Conservation (phyloP, 306 rosid species). For the Prunus dulcis region DNA sequence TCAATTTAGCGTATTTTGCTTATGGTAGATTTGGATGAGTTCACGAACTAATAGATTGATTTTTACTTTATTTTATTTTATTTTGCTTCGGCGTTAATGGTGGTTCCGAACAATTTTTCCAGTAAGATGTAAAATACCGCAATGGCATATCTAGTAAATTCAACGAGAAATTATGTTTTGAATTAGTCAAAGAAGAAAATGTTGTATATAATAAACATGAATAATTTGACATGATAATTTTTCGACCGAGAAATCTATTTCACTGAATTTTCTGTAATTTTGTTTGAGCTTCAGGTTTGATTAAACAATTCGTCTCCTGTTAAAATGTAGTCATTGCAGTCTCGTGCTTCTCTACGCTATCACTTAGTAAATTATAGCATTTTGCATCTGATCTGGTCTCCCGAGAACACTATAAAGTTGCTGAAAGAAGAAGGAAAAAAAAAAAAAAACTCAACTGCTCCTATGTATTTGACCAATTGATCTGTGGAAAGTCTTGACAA, state of each 20-base stretch:
- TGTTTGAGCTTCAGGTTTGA: background rate
- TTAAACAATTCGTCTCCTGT: background rate
- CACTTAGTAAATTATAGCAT: background rate
- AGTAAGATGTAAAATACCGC: background rate
- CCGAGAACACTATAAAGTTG: background rate
- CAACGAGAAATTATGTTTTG: background rate
- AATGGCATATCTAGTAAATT: constrained; percentile 3
- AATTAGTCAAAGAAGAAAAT: constrained; percentile 3
- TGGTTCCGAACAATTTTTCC: background rate
- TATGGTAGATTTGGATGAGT: background rate
- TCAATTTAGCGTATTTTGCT: background rate
- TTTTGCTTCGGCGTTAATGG: constrained; percentile 1
- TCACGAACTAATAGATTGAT: background rate
- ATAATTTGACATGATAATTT: background rate
- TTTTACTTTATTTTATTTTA: background rate
- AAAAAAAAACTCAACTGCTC: background rate
- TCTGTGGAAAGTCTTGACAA: background rate
- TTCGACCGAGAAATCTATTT: constrained; percentile 8
- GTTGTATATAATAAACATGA: background rate
- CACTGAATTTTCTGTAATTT: constrained; percentile 3
- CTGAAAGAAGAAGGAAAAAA: background rate
- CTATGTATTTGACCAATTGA: constrained; percentile 18
- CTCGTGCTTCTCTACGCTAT: background rate
- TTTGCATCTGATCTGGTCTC: background rate
- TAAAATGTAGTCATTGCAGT: background rate